phyloP scores from a whole-genome alignment of 345 rosid species.

The Gossypium thurberi region DNA sequence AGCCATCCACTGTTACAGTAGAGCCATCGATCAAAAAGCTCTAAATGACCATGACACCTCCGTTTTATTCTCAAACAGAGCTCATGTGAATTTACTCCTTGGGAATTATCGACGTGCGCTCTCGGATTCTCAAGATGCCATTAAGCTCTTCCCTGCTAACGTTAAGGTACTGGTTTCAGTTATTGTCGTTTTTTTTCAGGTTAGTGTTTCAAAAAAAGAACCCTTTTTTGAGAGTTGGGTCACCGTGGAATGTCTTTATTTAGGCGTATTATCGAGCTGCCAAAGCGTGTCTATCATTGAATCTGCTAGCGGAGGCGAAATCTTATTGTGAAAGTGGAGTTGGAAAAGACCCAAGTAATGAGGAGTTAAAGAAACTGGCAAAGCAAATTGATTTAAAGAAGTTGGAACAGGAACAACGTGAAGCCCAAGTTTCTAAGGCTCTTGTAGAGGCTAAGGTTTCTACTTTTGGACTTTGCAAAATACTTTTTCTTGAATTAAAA shows the following conservation, averaged over 20 bases:
- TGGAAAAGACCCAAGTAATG: conserved; percentile 51
- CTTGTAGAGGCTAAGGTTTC: conserved; percentile 66
- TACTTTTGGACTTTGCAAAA: conserved; percentile 9
- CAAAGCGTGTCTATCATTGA: conserved; percentile 63
- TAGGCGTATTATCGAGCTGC: conserved; percentile 89
- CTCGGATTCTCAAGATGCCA: conserved; percentile 66
- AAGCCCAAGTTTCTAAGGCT: conserved; percentile 55
- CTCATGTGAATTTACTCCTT: conserved; percentile 75
- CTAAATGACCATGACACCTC: conserved; percentile 56
- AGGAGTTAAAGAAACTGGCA: conserved; percentile 60
- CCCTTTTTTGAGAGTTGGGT: not conserved
- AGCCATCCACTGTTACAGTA: conserved; percentile 74
- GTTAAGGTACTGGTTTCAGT: conserved; percentile 47
- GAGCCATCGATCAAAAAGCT: conserved; percentile 65
- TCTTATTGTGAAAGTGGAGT: conserved; percentile 49
- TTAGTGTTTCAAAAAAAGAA: not conserved
- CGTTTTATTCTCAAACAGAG: conserved; percentile 65
- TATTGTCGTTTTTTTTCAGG: not conserved
- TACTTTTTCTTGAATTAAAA: not conserved
- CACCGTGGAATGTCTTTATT: not conserved
- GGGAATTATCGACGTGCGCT: conserved; percentile 80
- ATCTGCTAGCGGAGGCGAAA: conserved; percentile 58
- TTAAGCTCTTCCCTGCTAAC: conserved; percentile 46
- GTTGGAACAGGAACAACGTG: conserved; percentile 44
- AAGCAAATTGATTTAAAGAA: conserved; percentile 48